Conservation (phyloP, 2,329 filamentous ascomycete genomes). For the Leptodontidium sp. region DNA sequence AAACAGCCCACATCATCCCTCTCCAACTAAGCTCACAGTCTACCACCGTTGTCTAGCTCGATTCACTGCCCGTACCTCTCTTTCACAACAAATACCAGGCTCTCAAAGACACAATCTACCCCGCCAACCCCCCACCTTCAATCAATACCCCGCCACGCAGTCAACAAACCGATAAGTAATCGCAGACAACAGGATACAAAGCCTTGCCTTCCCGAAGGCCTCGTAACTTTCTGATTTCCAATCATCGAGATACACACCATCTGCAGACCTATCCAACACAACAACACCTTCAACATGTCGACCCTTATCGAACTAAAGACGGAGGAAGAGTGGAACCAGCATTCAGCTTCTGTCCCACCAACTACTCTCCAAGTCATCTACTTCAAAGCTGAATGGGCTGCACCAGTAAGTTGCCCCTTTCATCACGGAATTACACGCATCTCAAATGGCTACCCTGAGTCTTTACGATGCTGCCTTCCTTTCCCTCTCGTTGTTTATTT, state of each 20-base stretch:
- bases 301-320: conserved; percentile 79
- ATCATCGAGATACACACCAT: not conserved
- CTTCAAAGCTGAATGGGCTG: conserved; percentile 97
- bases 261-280: not conserved
- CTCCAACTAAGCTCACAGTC: not conserved
- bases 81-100: not conserved
- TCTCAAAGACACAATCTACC: not conserved
- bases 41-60: not conserved
- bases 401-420: conserved; percentile 58
- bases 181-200: not conserved
- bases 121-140: conserved; percentile 2
- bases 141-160: conserved; percentile 23
- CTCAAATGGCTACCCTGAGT: not conserved
- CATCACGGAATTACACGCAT: not conserved
- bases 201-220: not conserved
- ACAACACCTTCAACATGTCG: conserved; percentile 64
- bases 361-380: conserved; percentile 84
- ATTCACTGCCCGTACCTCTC: not conserved
- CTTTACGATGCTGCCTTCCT: not conserved
- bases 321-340: conserved; percentile 75
- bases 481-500: not conserved
- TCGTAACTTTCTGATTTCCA: not conserved
- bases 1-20: not conserved
- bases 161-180: conserved; percentile 25
- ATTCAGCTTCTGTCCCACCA: conserved; percentile 70